Percentiles rank a stretch among this genome's conserved stretches.
Evolutionary conservation across 345 rosid genomes (phyloP).

Genomic region (Syzygium grande): DNA sequence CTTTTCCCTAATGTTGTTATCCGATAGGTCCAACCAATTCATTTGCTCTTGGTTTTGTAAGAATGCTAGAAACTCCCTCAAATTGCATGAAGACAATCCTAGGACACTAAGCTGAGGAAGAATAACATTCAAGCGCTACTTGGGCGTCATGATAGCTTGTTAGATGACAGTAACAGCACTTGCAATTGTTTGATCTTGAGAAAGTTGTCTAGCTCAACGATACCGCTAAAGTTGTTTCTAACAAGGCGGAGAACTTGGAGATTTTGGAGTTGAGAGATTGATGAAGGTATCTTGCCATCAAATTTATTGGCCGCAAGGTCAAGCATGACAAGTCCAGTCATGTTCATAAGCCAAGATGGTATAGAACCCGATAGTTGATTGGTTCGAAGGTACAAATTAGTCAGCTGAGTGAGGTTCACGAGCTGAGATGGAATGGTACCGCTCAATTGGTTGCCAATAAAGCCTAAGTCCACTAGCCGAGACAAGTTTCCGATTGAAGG

Average conservation of each 20-base stretch:
- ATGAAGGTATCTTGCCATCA: background rate
- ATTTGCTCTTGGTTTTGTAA: background rate
- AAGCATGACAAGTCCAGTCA: background rate
- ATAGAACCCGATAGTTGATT: accelerated
- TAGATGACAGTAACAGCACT: background rate
- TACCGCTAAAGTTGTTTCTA: background rate
- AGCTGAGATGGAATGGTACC: background rate
- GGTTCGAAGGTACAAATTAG: accelerated
- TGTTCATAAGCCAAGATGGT: background rate
- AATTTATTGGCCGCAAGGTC: background rate
- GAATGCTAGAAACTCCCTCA: constrained; percentile 6
- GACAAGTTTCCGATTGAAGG: too few species aligned
- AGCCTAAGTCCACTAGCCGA: background rate
- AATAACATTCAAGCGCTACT: background rate
- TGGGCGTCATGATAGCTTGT: background rate
- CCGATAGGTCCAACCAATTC: background rate
- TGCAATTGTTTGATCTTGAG: background rate
- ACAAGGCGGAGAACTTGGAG: accelerated
- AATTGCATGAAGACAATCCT: constrained; percentile 10
- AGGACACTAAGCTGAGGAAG: background rate
- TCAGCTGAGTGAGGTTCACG: background rate
- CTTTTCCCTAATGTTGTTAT: constrained; percentile 4
- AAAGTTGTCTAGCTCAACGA: background rate
- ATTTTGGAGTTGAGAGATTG: background rate
- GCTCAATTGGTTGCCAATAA: too few species aligned